Base-by-base conservation (phyloP, 345 rosid genomes). In the Gossypium raimondii region DNA sequence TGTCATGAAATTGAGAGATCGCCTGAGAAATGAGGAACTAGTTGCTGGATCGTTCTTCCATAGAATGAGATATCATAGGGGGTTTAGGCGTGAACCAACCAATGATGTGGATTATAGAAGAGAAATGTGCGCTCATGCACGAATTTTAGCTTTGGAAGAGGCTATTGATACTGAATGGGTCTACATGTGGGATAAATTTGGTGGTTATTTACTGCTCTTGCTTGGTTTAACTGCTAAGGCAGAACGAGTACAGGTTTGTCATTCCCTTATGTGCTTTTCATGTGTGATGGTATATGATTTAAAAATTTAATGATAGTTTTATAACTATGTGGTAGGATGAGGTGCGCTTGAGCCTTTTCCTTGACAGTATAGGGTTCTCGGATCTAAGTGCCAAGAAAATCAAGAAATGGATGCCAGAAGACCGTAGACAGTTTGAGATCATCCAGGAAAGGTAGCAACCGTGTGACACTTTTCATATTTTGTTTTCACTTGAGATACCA, bases 111-210 rank as follows among this genome's bases (percentile, higher is more conserved):
- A 92, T 84, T 80, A 89, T 81, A 85, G 97, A 85, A 92, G 99
- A 79, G 98, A 93, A 85, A 93, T 90, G 98, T 96, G 98, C 77
- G 98, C 93, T 11, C 99, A 96, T 84, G 99, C 99, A 56, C 88
- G 98, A 29, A 92, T 96, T 82, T 85, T 96, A 83, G 92, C 97
- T 77, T 87, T 96, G 78, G 99, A 96, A 85, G 99, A 96, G 87
- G 98, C 99, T 74, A 89, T 96, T 82, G 99, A 96, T 84, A 96
- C 99, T 34, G 98, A 96, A 81, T 96, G 99, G 99, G 97, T 93
- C 59, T 96, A 93, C 72, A 96, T 96, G 99, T 96, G 99, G 99
- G 98, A 96, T 83, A 89, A 92, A 75, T 96, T 96, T 83, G 99
- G 99, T 77, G 99, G 99, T 70, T 96, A 96, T 85, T 82, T 96